Evolutionary conservation across 2,329 filamentous ascomycete species (phyloP), one percentile per base, ranked within the genome.

Genomic region (Escovopsis sp.): DNA sequence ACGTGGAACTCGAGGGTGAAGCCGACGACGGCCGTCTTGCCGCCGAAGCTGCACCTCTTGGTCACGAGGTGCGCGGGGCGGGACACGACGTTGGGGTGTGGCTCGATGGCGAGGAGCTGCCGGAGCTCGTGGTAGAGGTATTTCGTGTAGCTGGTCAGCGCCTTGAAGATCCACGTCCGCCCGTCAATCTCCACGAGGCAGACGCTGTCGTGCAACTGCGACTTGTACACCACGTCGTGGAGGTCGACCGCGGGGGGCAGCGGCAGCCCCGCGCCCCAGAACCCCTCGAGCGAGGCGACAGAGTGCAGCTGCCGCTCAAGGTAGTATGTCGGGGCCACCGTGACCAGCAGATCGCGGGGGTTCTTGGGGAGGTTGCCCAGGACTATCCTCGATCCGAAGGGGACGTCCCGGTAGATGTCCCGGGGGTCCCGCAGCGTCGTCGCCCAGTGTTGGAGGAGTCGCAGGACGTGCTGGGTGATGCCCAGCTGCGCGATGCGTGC

Each of bases 81-180:
- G 20, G 64, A 56, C 39, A 78, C 67, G 43, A 79, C 57, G 52
- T 73, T 70, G 2, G 61, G 59, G 49, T 79, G 73, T 3, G 67
- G 60, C 25, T 65, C 58, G 37, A 76, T 62, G 25, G 55, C 63
- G 41, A 77, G 66, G 2, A 79, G 64, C 20, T 68, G 65, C 41
- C 68, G 68, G 14, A 79, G 61, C 54, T 79, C 75, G 48, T 77
- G 72, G 51, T 78, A 79, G 32, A 79, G 60, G 50, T 72, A 78
- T 50, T 76, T 76, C 45, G 71, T 64, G 47, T 66, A 68, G 55
- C 70, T 72, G 2, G 69, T 71, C 35, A 77, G 53, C 3, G 72
- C 70, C 52, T 79, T 79, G 56, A 79, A 66, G 43, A 76, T 68
- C 61, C 66, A 70, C 2, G 62, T 53, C 38, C 58, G 50, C 7